phyloP scores from a whole-genome alignment of 2,329 filamentous ascomycete genomes.

The Penicillium sp. region DNA sequence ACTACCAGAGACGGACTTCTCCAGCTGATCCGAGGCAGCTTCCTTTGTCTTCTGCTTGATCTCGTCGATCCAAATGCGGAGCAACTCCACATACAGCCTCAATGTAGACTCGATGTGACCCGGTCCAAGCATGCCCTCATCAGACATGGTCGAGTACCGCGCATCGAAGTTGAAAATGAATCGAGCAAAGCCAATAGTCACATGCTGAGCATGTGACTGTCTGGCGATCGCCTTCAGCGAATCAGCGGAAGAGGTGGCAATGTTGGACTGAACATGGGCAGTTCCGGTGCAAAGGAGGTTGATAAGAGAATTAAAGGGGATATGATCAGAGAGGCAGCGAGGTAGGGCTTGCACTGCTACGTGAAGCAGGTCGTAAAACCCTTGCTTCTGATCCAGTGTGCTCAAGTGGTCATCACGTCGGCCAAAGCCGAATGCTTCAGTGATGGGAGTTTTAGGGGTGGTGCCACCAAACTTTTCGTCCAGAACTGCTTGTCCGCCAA shows the following conservation, averaged over 20 bases:
- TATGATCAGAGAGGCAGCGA: conserved; percentile 87
- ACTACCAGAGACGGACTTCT: conserved; percentile 69
- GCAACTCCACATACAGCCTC: conserved; percentile 86
- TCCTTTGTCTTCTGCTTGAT: conserved; percentile 85
- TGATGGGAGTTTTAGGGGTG: conserved; percentile 90
- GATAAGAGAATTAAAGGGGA: conserved; percentile 91
- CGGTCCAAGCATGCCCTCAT: conserved; percentile 92
- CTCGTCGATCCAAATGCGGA: conserved; percentile 98
- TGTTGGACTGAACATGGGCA: conserved; percentile 90
- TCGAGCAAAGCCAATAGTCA: conserved; percentile 92
- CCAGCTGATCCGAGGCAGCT: conserved; percentile 67
- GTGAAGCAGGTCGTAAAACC: conserved; percentile 93
- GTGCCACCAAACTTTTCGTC: conserved; percentile 92
- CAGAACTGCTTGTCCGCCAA: conserved; percentile 91
- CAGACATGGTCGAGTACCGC: conserved; percentile 95
- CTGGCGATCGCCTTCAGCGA: conserved; percentile 94
- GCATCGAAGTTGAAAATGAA: conserved; percentile 99
- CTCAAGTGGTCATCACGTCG: conserved; percentile 78
- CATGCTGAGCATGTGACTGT: conserved; percentile 90
- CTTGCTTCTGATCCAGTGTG: conserved; percentile 82
- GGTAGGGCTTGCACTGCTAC: conserved; percentile 95
- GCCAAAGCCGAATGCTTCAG: conserved; percentile 90
- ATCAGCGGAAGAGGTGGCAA: conserved; percentile 88
- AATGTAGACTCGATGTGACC: conserved; percentile 95
- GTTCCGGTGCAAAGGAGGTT: conserved; percentile 96